phyloP scores from a whole-genome alignment of 1,284 basidiomycete species.

The Irpex lacteus region DNA sequence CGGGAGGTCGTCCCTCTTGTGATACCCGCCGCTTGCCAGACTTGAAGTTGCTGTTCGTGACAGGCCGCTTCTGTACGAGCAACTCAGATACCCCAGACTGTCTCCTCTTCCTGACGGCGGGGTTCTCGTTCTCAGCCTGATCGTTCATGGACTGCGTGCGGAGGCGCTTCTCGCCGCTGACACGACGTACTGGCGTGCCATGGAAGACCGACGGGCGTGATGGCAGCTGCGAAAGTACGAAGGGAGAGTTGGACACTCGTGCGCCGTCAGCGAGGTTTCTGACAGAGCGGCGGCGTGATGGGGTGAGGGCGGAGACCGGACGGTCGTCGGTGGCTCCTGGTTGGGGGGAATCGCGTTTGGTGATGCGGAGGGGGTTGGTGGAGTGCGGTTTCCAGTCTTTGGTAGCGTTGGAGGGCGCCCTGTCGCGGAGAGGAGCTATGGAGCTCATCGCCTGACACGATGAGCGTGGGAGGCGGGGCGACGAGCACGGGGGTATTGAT shows the following conservation, averaged over 20 bases:
- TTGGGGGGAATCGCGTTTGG: constrained; percentile 55
- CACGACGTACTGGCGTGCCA: constrained; percentile 39
- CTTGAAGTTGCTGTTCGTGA: constrained; percentile 85
- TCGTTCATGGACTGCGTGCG: constrained; percentile 65
- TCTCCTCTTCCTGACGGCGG: constrained; percentile 65
- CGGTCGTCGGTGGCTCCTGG: constrained; percentile 11
- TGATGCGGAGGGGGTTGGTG: constrained; percentile 62
- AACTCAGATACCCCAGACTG: constrained; percentile 76
- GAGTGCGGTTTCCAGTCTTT: constrained; percentile 42
- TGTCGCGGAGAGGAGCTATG: constrained; percentile 49
- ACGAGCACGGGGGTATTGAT: too few species aligned
- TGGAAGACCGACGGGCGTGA: background rate
- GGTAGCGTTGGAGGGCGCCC: constrained; percentile 59
- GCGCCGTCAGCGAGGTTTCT: constrained; percentile 81
- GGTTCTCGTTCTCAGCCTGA: constrained; percentile 71
- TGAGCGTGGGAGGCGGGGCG: constrained; percentile 12
- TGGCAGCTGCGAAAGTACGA: constrained; percentile 29
- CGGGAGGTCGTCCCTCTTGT: constrained; percentile 3
- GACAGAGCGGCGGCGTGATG: constrained; percentile 40
- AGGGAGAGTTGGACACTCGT: constrained; percentile 87
- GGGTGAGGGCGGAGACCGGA: background rate
- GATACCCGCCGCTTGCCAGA: constrained; percentile 11
- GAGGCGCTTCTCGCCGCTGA: constrained; percentile 72
- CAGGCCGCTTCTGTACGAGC: constrained; percentile 70
- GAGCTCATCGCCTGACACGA: constrained; percentile 27